phyloP scores from a whole-genome alignment of 2,329 filamentous ascomycete genomes.

The Trichoderma simmonsii region DNA sequence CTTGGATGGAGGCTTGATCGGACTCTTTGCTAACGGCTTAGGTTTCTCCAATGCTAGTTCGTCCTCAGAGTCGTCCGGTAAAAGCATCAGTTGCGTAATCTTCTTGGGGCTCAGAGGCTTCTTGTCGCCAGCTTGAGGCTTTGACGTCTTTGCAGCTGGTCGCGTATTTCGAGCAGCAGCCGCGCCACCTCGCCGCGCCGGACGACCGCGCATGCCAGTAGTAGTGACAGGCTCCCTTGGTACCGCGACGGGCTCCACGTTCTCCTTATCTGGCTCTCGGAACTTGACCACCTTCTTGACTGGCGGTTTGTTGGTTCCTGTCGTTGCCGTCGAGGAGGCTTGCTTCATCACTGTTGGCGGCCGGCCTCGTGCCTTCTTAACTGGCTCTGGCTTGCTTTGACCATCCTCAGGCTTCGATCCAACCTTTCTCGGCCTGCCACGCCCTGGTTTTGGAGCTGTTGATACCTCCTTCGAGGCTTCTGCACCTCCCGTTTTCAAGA shows the following conservation, averaged over 20 bases:
- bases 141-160: constrained; percentile 32
- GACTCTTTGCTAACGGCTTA: constrained; percentile 35
- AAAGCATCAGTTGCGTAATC: constrained; percentile 54
- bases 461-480: constrained; percentile 26
- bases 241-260: constrained; percentile 45
- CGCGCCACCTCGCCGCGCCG: constrained; percentile 43
- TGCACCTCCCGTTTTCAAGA: constrained; percentile 28
- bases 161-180: constrained; percentile 35
- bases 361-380: constrained; percentile 33
- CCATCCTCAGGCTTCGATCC: constrained; percentile 24
- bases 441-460: constrained; percentile 35
- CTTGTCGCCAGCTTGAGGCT: constrained; percentile 32
- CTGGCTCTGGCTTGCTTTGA: constrained; percentile 26
- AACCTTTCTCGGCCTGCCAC: constrained; percentile 45
- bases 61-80: constrained; percentile 52
- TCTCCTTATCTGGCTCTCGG: constrained; percentile 64
- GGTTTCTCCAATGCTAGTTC: constrained; percentile 57
- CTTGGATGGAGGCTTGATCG: constrained; percentile 18
- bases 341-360: constrained; percentile 31
- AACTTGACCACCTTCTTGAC: constrained; percentile 62
- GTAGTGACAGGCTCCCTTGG: constrained; percentile 34
- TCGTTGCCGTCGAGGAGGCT: constrained; percentile 27
- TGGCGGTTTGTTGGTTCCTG: constrained; percentile 40
- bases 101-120: constrained; percentile 63
- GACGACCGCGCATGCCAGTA: constrained; percentile 37